Evolutionary conservation across 2,329 filamentous ascomycete genomes (phyloP).

Genomic region (Furcasterigmium sp.): DNA sequence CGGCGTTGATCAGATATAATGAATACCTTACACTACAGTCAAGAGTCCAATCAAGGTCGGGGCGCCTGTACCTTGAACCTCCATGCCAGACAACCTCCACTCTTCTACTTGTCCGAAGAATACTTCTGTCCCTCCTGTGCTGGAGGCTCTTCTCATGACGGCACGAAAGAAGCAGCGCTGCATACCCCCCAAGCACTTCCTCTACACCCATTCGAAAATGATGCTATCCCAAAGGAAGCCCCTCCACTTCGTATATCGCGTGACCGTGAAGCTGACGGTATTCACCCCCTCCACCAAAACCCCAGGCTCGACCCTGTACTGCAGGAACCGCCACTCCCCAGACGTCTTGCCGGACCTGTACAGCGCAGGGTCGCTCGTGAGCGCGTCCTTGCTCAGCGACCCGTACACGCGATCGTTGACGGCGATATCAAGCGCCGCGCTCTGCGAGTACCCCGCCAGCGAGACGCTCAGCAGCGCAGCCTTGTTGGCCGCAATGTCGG

Average conservation of each 20-base stretch:
- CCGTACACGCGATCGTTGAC: slow-evolving; percentile 7
- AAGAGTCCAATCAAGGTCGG: no score
- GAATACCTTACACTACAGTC: no score
- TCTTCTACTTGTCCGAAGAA: no score
- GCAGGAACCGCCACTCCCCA: slow-evolving; percentile 10
- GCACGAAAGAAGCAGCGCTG: no score
- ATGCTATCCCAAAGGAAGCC: slow-evolving; percentile 11
- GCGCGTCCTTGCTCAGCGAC: slow-evolving; percentile 6
- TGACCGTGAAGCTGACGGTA: slow-evolving; percentile 6
- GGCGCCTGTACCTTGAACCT: no score
- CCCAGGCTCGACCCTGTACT: slow-evolving; percentile 7
- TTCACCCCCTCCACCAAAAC: slow-evolving; percentile 6
- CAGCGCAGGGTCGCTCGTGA: slow-evolving; percentile 8
- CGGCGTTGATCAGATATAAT: no score
- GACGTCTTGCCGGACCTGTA: slow-evolving; percentile 9
- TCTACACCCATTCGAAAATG: slow-evolving; percentile 8
- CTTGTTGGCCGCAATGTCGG: slow-evolving; percentile 5
- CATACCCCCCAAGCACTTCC: no score
- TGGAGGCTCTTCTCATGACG: no score
- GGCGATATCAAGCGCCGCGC: slow-evolving; percentile 5
- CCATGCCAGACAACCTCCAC: no score
- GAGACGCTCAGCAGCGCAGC: slow-evolving; percentile 28
- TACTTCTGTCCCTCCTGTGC: no score
- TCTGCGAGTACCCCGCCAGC: slow-evolving; percentile 30
- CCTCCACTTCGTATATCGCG: slow-evolving; percentile 8